These are phyloP conservation scores for Pulveroboletus sp. DNA, from an alignment of 768 basidiomycete genomes.

Conservation along the genomic window DNA sequence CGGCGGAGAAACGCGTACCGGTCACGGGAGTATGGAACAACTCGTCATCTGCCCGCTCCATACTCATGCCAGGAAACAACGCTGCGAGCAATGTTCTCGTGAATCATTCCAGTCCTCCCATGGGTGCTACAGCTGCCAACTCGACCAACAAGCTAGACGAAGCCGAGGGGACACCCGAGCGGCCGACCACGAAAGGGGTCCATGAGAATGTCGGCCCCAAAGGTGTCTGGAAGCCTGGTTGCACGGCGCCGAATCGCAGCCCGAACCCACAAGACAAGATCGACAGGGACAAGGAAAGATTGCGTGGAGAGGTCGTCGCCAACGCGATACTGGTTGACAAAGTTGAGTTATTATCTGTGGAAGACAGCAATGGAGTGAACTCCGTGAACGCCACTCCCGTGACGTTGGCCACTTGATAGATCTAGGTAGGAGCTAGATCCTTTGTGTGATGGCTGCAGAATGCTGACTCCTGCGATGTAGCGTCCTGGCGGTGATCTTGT, in stretches of 20 bases:
- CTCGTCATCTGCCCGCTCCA: constrained; percentile 46
- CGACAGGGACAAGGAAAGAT: constrained; percentile 34
- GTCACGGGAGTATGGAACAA: constrained; percentile 72
- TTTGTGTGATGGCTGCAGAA: background rate
- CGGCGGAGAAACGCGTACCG: constrained; percentile 51
- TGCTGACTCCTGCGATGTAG: constrained; percentile 10
- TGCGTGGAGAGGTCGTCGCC: constrained; percentile 34
- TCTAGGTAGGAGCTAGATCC: constrained; percentile 12
- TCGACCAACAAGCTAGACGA: constrained; percentile 39
- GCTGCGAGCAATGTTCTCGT: constrained; percentile 34
- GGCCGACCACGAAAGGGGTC: constrained; percentile 44
- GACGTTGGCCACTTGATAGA: constrained; percentile 28
- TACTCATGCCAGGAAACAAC: constrained; percentile 42
- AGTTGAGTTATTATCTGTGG: constrained; percentile 35
- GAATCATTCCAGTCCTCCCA: constrained; percentile 33
- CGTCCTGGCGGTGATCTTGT: constrained; percentile 4
- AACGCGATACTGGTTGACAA: constrained; percentile 37
- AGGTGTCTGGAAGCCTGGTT: constrained; percentile 22
- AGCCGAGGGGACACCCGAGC: constrained; percentile 42
- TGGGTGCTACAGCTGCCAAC: constrained; percentile 3
- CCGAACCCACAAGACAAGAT: constrained; percentile 20
- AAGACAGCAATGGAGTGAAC: constrained; percentile 19
- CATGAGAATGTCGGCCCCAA: constrained; percentile 38
- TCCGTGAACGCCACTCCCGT: constrained; percentile 14
- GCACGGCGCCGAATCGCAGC: constrained; percentile 10